Base-by-base conservation (phyloP, 140 eudicot genomes). In the Bidens hawaiensis region DNA sequence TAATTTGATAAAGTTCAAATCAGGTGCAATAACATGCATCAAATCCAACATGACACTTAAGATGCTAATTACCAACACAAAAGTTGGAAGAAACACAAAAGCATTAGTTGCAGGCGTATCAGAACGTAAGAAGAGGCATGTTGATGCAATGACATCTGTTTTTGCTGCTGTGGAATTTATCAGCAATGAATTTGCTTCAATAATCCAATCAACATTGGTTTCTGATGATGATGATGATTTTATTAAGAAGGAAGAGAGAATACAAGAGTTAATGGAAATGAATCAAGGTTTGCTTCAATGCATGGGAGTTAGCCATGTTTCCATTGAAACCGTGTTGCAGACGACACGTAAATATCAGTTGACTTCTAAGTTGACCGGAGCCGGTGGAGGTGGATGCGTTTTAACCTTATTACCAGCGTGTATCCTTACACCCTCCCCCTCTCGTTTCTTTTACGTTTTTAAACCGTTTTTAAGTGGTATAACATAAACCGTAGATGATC, bases 331-430 rank as follows among this genome's bases (percentile, higher is more conserved):
- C 7, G 95, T 94, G 59, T 71, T 85, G 33, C 75, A 71, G 41
- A 79, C 86, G 24, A 88, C 99, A 12, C 25, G 74, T 30, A 94
- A 94, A 54, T 88, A 88, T 79, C 84, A 85, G 40, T 70, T 94
- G 14, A 60, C 88, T 27, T 69, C 99, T 64, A 94, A 94, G 57
- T 71, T 94, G 65, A 94, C 99, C 8, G 99, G 99, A 73, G 99
- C 99, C 49, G 99, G 99, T 59, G 99, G 99, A 15, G 99, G 99
- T 58, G 99, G 99, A 74, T 94, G 97, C 38, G 99, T 94, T 72
- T 67, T 94, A 69, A 94, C 99, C 55, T 76, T 94, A 13, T 60
- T 94, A 43, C 99, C 97, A n/a, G 67, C 87, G 42, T 51, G 96
- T 93, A 93, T 93, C 96, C 96, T 61, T 82, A n/a, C n/a, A n/a